phyloP scores from a whole-genome alignment of 129 eudicot species.

The Pittosporum tobira region DNA sequence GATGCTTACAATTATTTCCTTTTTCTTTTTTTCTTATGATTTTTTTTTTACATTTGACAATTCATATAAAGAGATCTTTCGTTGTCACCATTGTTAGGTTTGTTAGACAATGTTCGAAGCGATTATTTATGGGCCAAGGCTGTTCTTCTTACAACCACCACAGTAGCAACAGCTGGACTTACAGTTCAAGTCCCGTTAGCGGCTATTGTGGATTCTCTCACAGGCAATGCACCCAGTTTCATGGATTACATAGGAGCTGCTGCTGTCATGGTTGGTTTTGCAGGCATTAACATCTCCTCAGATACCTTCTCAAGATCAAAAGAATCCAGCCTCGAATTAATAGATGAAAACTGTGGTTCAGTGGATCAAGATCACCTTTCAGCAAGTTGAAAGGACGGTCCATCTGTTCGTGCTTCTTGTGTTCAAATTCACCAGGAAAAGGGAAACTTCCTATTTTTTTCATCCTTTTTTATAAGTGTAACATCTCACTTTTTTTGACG shows the following conservation, averaged over 20 bases:
- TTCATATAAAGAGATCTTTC: too few species aligned
- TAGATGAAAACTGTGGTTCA: constrained; percentile 15
- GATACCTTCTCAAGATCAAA: constrained; percentile 33
- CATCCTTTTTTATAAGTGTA: too few species aligned
- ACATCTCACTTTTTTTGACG: too few species aligned
- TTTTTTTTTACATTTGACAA: too few species aligned
- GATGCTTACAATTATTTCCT: too few species aligned
- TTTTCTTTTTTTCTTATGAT: too few species aligned
- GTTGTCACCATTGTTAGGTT: constrained; percentile 35
- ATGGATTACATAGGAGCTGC: constrained; percentile 79
- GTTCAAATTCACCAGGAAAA: too few species aligned
- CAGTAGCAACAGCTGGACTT: constrained; percentile 98
- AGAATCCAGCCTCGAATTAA: constrained; percentile 50
- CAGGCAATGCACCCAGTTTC: constrained; percentile 59
- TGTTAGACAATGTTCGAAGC: constrained; percentile 87
- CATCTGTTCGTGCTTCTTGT: too few species aligned
- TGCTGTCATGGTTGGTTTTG: constrained; percentile 84
- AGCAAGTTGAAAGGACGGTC: neutral
- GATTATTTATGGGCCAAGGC: constrained; percentile 98
- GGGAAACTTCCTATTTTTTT: too few species aligned
- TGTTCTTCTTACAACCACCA: constrained; percentile 82
- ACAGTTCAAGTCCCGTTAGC: constrained; percentile 93
- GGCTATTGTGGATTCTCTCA: constrained; percentile 71
- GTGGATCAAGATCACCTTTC: constrained; percentile 13
- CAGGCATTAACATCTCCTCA: constrained; percentile 72